Evolutionary conservation across 2,329 filamentous ascomycete species (phyloP).

Genomic region (Cercospora sesami): DNA sequence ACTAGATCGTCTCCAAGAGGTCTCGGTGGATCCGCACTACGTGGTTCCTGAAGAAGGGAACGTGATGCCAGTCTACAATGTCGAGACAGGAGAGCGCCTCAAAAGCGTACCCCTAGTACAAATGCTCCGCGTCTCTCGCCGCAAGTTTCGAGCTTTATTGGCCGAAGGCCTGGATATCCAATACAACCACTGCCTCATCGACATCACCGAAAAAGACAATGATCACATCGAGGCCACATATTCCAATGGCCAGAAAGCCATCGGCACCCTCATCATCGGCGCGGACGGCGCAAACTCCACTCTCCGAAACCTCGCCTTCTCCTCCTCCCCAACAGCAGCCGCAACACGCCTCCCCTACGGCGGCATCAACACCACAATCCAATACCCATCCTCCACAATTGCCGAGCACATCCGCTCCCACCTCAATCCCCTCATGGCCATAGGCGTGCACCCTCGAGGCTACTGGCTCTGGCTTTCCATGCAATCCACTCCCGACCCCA

Average conservation of each 20-base stretch:
- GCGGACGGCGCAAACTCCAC: constrained; percentile 25
- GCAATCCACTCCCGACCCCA: constrained; percentile 13
- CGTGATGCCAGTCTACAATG: constrained; percentile 19
- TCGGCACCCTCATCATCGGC: constrained; percentile 17
- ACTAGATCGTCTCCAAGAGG: constrained; percentile 17
- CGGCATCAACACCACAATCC: constrained; percentile 17
- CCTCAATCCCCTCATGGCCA: constrained; percentile 12
- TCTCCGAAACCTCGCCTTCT: constrained; percentile 17
- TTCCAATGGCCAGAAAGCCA: constrained; percentile 10
- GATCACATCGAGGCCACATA: constrained; percentile 11
- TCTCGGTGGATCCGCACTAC: constrained; percentile 26
- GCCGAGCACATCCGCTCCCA: background rate
- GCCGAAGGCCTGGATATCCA: constrained; percentile 15
- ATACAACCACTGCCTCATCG: constrained; percentile 12
- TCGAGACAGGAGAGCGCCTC: constrained; percentile 10
- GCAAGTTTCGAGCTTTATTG: constrained; percentile 16
- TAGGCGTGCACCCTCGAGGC: constrained; percentile 15
- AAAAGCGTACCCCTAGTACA: constrained; percentile 17
- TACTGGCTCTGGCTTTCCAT: constrained; percentile 18
- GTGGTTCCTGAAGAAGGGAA: constrained; percentile 13
- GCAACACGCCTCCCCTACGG: constrained; percentile 12
- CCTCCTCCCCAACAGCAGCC: background rate
- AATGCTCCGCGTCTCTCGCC: constrained; percentile 19
- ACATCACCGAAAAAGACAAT: background rate
- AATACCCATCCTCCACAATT: background rate